A percentile compares a stretch with the other conserved stretches of the same genome.
These are phyloP conservation scores for Papiliotrema nemorosa DNA, from an alignment of 1,284 basidiomycete species.

Conservation along the genomic window DNA sequence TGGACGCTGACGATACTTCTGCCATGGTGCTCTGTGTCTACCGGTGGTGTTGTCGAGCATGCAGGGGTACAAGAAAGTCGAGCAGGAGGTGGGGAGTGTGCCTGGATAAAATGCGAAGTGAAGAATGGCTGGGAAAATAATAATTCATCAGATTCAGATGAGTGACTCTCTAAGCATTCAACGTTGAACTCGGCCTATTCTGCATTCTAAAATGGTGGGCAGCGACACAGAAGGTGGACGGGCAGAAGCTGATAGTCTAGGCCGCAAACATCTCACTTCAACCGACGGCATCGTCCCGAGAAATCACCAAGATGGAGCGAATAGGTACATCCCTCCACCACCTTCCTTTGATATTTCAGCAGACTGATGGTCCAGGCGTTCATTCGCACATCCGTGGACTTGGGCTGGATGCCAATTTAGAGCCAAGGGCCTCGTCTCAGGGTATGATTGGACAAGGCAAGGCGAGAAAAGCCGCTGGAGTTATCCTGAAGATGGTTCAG, in stretches of 20 bases:
- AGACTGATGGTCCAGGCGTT: slow-evolving; percentile 58
- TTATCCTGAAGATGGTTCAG: slow-evolving; percentile 97
- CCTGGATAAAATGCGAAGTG: background rate
- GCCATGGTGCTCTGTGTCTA: background rate
- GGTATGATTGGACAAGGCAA: slow-evolving; percentile 96
- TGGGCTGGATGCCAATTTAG: slow-evolving; percentile 83
- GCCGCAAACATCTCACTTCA: slow-evolving; percentile 51
- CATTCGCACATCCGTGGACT: slow-evolving; percentile 96
- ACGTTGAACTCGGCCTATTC: background rate
- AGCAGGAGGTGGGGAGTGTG: background rate
- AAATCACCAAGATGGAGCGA: slow-evolving; percentile 93
- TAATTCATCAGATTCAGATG: background rate
- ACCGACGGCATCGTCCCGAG: slow-evolving; percentile 56
- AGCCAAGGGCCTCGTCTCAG: slow-evolving; percentile 76
- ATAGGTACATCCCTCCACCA: slow-evolving; percentile 60
- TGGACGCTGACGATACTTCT: background rate
- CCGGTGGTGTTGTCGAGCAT: background rate
- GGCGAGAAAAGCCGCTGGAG: slow-evolving; percentile 92
- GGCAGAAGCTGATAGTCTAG: slow-evolving; percentile 19
- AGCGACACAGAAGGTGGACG: too few relatives aligned
- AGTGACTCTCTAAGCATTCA: background rate
- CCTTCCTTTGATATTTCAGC: background rate
- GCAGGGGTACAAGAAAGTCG: background rate
- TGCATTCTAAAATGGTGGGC: background rate
- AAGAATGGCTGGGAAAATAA: background rate